Conservation (phyloP, 2,329 filamentous ascomycete species). For the Fusarium sp. region DNA sequence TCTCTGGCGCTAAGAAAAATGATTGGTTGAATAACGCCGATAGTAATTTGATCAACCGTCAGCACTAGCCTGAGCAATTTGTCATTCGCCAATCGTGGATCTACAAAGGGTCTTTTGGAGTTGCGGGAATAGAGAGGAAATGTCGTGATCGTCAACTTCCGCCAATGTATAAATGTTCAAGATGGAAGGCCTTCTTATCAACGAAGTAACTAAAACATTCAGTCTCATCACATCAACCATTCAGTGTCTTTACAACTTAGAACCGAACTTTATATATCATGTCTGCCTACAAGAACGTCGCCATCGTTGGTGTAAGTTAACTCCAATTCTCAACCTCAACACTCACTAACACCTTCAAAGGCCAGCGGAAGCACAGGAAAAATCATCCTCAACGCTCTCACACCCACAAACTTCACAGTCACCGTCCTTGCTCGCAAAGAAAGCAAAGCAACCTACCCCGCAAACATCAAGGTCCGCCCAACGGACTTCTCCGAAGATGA, state of each 20-base stretch:
- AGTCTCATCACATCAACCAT: no score
- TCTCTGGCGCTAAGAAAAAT: rapidly evolving
- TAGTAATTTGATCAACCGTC: rapidly evolving
- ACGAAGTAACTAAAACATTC: not conserved
- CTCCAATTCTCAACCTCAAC: rapidly evolving
- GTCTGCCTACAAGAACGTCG: not conserved
- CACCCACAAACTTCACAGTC: not conserved
- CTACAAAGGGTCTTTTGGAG: not conserved
- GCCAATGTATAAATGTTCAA: not conserved
- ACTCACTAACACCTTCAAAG: not conserved
- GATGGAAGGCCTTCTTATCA: rapidly evolving
- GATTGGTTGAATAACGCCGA: not conserved
- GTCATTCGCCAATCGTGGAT: not conserved
- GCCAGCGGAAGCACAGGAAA: constrained; percentile 7
- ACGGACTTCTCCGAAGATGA: constrained; percentile 4
- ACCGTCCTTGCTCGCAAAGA: not conserved
- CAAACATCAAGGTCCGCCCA: not conserved
- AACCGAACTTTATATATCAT: not conserved
- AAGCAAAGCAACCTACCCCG: not conserved
- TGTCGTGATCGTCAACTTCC: not conserved
- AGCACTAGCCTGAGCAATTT: not conserved
- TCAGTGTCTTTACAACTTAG: rapidly evolving
- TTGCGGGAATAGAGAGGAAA: not conserved
- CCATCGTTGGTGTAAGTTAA: not conserved
- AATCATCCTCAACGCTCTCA: not conserved